These are phyloP conservation scores for Solanum boliviense DNA, from an alignment of 257 asterid species.

Conservation along the genomic window DNA sequence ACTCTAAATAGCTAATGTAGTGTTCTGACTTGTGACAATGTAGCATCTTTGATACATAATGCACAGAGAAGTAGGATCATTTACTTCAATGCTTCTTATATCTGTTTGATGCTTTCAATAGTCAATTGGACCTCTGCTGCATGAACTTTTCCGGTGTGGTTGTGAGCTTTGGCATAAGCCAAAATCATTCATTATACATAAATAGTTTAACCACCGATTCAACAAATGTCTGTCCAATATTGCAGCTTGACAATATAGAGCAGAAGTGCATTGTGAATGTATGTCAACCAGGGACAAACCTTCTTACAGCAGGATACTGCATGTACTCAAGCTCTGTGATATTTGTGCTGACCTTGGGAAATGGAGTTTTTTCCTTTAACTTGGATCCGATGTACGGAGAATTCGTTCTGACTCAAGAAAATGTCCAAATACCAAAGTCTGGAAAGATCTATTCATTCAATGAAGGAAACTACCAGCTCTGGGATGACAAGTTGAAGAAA, in stretches of 20 bases:
- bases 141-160: not conserved
- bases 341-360: conserved; percentile 66
- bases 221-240: not conserved
- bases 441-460: conserved; percentile 83
- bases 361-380: conserved; percentile 72
- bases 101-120: not conserved
- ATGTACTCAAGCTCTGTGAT: conserved; percentile 89
- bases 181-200: not conserved
- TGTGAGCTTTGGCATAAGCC: not conserved
- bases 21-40: not conserved
- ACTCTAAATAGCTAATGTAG: not conserved
- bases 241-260: conserved; percentile 47
- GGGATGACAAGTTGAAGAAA: conserved; percentile 82
- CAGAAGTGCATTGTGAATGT: conserved; percentile 72
- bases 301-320: conserved; percentile 93
- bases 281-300: conserved; percentile 86
- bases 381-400: conserved; percentile 89
- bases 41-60: not conserved
- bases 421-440: conserved; percentile 63
- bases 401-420: conserved; percentile 72
- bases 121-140: not conserved
- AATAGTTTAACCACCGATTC: not conserved
- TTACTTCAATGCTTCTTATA: not conserved
- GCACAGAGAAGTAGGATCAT: not conserved
- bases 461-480: conserved; percentile 85